A percentile compares a stretch with the other conserved stretches of the same genome.
Conservation (phyloP, 371 early-diverging fungal species). For the Lichtheimia ramosa region DNA sequence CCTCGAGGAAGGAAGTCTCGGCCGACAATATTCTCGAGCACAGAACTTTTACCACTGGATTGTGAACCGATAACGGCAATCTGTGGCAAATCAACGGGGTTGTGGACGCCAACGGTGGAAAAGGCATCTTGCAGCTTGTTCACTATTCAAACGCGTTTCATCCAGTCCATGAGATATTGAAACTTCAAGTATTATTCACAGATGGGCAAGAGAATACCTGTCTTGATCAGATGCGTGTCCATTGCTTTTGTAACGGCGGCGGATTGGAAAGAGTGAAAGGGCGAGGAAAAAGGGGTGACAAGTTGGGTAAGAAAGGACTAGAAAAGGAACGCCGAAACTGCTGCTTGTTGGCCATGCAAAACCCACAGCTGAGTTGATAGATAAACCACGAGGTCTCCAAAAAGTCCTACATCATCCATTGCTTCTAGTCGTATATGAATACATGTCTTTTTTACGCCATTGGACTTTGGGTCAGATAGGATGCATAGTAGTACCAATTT, state of each 20-base stretch:
- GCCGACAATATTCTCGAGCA: slow-evolving; percentile 99
- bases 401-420: too few species aligned
- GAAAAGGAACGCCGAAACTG: too few species aligned
- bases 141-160: slow-evolving; percentile 30
- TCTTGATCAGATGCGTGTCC: slow-evolving; percentile 30
- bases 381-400: too few species aligned
- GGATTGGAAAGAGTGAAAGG: too few species aligned
- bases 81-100: slow-evolving; percentile 98
- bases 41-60: slow-evolving; percentile 98
- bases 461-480: too few species aligned
- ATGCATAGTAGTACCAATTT: too few species aligned
- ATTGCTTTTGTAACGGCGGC: slow-evolving; percentile 3
- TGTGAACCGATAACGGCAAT: slow-evolving; percentile 98
- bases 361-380: too few species aligned
- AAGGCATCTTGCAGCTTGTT: slow-evolving; percentile 98
- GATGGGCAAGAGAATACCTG: slow-evolving; percentile 11
- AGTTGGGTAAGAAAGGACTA: too few species aligned
- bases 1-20: slow-evolving; percentile 98
- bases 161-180: not conserved
- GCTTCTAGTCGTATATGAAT: too few species aligned
- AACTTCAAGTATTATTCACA: not conserved
- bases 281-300: too few species aligned
- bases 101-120: slow-evolving; percentile 91
- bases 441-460: too few species aligned
- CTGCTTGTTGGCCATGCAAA: too few species aligned